These are phyloP conservation scores for Albatrellus sp. DNA, from an alignment of 1,284 basidiomycete genomes.

Conservation along the genomic window DNA sequence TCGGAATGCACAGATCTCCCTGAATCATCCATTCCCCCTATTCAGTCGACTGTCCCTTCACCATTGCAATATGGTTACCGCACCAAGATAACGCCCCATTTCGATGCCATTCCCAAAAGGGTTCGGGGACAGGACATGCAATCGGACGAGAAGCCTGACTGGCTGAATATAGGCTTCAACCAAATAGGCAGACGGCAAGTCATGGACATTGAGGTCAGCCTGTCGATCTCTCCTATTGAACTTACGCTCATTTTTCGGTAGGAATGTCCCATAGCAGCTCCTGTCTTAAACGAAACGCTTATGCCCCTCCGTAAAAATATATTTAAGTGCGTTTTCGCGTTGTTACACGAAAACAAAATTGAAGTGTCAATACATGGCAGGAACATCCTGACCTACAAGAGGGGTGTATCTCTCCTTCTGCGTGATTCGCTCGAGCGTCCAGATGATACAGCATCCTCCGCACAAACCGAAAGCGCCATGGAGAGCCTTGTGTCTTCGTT, in stretches of 20 bases:
- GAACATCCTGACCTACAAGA: conserved; percentile 73
- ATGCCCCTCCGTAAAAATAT: conserved; percentile 54
- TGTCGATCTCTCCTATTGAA: not conserved
- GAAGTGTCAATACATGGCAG: conserved; percentile 24
- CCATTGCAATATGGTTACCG: conserved; percentile 88
- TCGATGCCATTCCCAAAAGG: conserved; percentile 63
- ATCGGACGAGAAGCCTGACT: conserved; percentile 32
- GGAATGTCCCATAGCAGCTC: conserved; percentile 91
- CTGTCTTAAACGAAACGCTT: conserved; percentile 67
- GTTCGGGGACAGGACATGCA: conserved; percentile 12
- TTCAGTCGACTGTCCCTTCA: conserved; percentile 72
- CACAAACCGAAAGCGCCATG: conserved; percentile 8
- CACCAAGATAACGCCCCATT: conserved; percentile 97
- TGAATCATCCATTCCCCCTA: conserved; percentile 44
- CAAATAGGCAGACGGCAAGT: conserved; percentile 64
- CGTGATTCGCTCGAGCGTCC: conserved; percentile 65
- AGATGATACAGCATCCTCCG: not conserved
- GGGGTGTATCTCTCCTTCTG: conserved; percentile 83
- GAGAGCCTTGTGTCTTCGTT: conserved; percentile 19
- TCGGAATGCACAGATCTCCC: conserved; percentile 35
- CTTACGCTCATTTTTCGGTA: conserved; percentile 16
- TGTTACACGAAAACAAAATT: not conserved
- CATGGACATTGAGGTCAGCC: conserved; percentile 84
- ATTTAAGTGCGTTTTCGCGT: conserved; percentile 40
- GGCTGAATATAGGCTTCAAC: conserved; percentile 88